phyloP scores from a whole-genome alignment of 2,329 filamentous ascomycete species.

The Cladosporium colombiae region DNA sequence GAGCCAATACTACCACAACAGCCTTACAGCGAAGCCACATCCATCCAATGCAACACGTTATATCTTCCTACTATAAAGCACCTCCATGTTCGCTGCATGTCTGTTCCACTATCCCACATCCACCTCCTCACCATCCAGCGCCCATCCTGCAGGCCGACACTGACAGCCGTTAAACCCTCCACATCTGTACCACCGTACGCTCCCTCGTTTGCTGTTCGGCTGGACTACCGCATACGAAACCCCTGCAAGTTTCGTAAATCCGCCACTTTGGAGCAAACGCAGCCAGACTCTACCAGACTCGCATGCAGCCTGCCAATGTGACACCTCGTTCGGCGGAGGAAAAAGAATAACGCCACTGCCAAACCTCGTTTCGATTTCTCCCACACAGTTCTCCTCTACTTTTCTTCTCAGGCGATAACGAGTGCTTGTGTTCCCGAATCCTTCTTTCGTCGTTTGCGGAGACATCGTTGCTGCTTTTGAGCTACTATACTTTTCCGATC shows the following conservation, averaged over 20 bases:
- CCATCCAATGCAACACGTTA: not conserved
- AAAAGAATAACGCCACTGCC: constrained; percentile 1
- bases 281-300: constrained; percentile 13
- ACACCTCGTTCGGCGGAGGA: not conserved
- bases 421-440: not conserved
- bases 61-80: not conserved
- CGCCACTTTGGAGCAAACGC: constrained; percentile 18
- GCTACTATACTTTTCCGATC: constrained; percentile 6
- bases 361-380: not conserved
- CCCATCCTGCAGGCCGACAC: constrained; percentile 19
- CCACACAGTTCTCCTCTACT: not conserved
- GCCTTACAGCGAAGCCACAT: not conserved
- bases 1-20: not conserved
- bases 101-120: not conserved
- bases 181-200: constrained; percentile 10
- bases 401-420: not conserved
- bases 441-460: not conserved
- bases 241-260: constrained; percentile 19
- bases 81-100: not conserved
- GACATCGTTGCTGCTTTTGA: not conserved
- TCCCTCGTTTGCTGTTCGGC: constrained; percentile 13
- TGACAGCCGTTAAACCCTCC: constrained; percentile 21
- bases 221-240: constrained; percentile 10
- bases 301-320: constrained; percentile 12
- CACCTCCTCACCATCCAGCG: not conserved